Evolutionary conservation across 2,329 filamentous ascomycete species (phyloP).

Genomic region (Penicillium sp.): DNA sequence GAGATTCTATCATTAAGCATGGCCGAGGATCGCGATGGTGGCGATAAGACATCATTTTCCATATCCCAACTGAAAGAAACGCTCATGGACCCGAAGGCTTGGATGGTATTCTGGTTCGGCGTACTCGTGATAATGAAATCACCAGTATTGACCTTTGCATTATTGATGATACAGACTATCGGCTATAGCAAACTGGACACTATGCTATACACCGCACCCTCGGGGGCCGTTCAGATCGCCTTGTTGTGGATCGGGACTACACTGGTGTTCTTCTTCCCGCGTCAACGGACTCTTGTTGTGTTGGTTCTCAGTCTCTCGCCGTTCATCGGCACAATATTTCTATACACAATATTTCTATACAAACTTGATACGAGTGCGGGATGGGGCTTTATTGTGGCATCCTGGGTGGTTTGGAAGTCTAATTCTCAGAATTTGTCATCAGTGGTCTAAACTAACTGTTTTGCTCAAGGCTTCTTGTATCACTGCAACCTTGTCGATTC

Average conservation of each 20-base stretch:
- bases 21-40: neutral
- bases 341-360: neutral
- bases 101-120: slow-evolving; percentile 55
- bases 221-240: neutral
- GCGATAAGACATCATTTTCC: slow-evolving; percentile 31
- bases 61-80: slow-evolving; percentile 53
- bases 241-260: neutral
- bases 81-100: slow-evolving; percentile 52
- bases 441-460: neutral
- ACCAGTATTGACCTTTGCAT: slow-evolving; percentile 57
- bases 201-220: slow-evolving; percentile 51
- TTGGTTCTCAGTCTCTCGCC: neutral
- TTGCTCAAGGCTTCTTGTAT: neutral
- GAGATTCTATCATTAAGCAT: neutral
- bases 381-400: neutral
- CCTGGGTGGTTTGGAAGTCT: neutral
- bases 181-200: slow-evolving; percentile 55
- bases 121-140: slow-evolving; percentile 56
- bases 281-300: neutral
- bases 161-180: slow-evolving; percentile 56
- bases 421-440: neutral
- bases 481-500: neutral
- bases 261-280: neutral
- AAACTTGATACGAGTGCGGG: neutral
- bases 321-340: neutral